Conservation (phyloP, 2,329 filamentous ascomycete genomes). For the Fusarium circinatum region DNA sequence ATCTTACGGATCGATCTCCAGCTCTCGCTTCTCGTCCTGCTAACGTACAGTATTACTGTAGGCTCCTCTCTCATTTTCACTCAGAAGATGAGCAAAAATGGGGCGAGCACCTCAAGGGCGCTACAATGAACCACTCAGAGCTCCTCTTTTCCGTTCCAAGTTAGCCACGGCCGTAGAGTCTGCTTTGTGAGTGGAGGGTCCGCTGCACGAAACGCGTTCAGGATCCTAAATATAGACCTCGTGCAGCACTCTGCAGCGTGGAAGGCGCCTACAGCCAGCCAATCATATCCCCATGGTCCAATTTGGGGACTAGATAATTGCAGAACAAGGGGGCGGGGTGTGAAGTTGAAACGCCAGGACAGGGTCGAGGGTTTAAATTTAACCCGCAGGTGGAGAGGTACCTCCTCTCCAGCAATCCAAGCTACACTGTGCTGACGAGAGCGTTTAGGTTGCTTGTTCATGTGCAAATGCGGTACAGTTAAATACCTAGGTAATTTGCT, state of each 20-base stretch:
- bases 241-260: slow-evolving; percentile 30
- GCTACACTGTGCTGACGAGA: slow-evolving; percentile 36
- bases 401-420: slow-evolving; percentile 13
- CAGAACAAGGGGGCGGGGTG: slow-evolving; percentile 23
- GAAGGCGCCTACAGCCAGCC: slow-evolving; percentile 47
- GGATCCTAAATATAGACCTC: slow-evolving; percentile 50
- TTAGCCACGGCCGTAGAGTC: slow-evolving; percentile 32
- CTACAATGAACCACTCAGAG: slow-evolving; percentile 41
- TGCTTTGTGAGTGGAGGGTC: slow-evolving; percentile 38
- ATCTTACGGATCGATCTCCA: slow-evolving; percentile 22
- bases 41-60: not conserved
- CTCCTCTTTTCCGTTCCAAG: slow-evolving; percentile 31
- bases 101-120: slow-evolving; percentile 22
- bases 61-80: not conserved
- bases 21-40: not conserved
- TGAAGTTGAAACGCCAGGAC: slow-evolving; percentile 11
- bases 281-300: slow-evolving; percentile 43
- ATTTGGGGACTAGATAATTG: slow-evolving; percentile 42
- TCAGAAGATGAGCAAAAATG: slow-evolving; percentile 26
- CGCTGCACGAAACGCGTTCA: slow-evolving; percentile 42
- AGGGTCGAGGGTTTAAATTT: slow-evolving; percentile 43
- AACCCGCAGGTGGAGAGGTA: slow-evolving; percentile 36
- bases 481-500: slow-evolving; percentile 16
- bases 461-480: slow-evolving; percentile 8
- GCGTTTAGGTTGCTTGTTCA: slow-evolving; percentile 1